A percentile compares a stretch with the other conserved stretches of the same genome.
Evolutionary conservation across 202 grass and related monocot genomes (phyloP).

Genomic region (Thinopyrum obtusiflorum): DNA sequence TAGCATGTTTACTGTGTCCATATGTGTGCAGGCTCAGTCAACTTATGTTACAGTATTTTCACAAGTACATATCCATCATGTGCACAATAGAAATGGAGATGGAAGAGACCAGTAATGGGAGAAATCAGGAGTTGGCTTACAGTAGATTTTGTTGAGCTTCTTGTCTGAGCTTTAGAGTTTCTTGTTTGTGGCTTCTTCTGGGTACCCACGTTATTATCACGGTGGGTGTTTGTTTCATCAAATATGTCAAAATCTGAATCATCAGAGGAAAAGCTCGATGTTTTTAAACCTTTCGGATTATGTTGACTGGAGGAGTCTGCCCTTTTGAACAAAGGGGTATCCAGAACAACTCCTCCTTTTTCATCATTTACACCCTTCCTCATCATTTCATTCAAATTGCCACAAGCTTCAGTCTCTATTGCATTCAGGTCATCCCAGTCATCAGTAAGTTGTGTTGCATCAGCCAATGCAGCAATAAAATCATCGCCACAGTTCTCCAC

Average conservation of each 20-base stretch:
- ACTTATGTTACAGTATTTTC: background rate
- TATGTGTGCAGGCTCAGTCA: background rate
- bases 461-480: slow-evolving; percentile 69
- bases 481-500: slow-evolving; percentile 68
- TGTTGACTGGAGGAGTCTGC: background rate
- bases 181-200: slow-evolving; percentile 22
- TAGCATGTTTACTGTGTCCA: background rate
- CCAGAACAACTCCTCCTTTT: slow-evolving; percentile 24
- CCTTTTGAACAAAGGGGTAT: slow-evolving; percentile 6
- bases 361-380: slow-evolving; percentile 29
- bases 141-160: slow-evolving; percentile 32
- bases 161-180: slow-evolving; percentile 19
- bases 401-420: slow-evolving; percentile 83
- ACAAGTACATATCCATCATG: background rate
- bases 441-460: slow-evolving; percentile 49
- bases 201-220: background rate
- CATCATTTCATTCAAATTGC: slow-evolving; percentile 68
- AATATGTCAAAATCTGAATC: slow-evolving; percentile 45
- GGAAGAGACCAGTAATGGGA: background rate
- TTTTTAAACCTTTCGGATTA: background rate
- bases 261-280: background rate
- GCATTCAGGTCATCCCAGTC: slow-evolving; percentile 87
- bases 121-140: slow-evolving; percentile 31
- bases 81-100: slow-evolving; percentile 20
- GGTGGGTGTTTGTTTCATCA: background rate